Evolutionary conservation across 1,284 basidiomycete genomes (phyloP).

Genomic region (Sphaerobolus stellatus): DNA sequence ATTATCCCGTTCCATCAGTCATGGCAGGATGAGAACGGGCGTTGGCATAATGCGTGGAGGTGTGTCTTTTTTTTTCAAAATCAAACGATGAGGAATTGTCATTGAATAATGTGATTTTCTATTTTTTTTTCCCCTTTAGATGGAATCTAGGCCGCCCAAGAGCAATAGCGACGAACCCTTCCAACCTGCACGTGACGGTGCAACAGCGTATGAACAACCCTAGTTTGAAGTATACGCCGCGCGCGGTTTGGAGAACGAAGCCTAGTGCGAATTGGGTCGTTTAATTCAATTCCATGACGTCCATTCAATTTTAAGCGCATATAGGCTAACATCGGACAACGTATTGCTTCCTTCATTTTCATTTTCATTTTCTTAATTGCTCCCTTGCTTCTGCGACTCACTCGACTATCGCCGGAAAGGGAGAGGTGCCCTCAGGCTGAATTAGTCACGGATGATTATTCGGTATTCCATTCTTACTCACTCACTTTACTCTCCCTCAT

Average conservation of each 20-base stretch:
- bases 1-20: slow-evolving; percentile 36
- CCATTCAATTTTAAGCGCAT: too few relatives aligned
- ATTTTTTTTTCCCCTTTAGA: not conserved
- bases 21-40: slow-evolving; percentile 36
- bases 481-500: too few relatives aligned
- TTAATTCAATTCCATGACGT: not conserved
- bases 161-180: slow-evolving; percentile 38
- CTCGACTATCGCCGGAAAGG: too few relatives aligned
- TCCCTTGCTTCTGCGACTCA: too few relatives aligned
- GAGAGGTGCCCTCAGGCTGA: too few relatives aligned
- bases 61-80: slow-evolving; percentile 19
- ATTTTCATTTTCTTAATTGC: too few relatives aligned
- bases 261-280: slow-evolving; percentile 4
- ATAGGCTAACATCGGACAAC: too few relatives aligned
- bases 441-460: too few relatives aligned
- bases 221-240: slow-evolving; percentile 48
- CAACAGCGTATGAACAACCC: slow-evolving; percentile 46
- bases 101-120: not conserved
- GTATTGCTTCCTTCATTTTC: too few relatives aligned
- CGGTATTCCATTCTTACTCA: too few relatives aligned
- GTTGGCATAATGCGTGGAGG: slow-evolving; percentile 35
- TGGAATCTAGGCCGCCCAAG: slow-evolving; percentile 49
- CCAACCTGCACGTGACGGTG: slow-evolving; percentile 55
- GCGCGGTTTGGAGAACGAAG: slow-evolving; percentile 41
- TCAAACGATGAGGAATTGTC: not conserved